Evolutionary conservation across 2,329 filamentous ascomycete species (phyloP), one percentile per base, ranked within the genome.

Genomic region (Colletotrichum trifolii): DNA sequence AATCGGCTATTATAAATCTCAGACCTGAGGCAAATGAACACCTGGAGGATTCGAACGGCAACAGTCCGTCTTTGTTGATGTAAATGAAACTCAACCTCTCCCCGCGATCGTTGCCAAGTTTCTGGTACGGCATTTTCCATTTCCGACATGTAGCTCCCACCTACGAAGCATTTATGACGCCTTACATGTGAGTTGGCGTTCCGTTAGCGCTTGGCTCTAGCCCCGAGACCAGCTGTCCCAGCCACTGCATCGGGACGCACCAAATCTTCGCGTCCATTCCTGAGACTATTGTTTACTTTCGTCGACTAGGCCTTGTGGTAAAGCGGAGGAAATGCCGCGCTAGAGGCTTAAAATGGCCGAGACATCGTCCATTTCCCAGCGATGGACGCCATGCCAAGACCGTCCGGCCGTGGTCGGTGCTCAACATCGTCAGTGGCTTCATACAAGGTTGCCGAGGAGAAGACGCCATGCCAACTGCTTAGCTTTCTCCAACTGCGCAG

Each of bases 381-480:
- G 34, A n/a, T 15, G 10, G 38, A 40, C 52, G 53, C 63, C 58
- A 56, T 53, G 58, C 58, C 58, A 66, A 63, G 63, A 56, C 13
- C 38, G 53, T 34, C 38, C 40, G 34, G 47, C 47, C 47, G 11
- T 25, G 6, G 35, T 52, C 12, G 46, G 35, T 62, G 46, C 11
- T 48, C 47, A 15, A 36, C 52, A 35, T 50, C 63, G 63, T 65
- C 58, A 63, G 63, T 52, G 63, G 63, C 58, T 62, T n/a, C 42
- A 17, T 47, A 12, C 25, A 50, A 53, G 4, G 52, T 40, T 53
- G 12, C 36, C 33, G 25, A n/a, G 33, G 17, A 48, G 9, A 5
- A 25, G 10, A 35, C 25, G 46, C 47, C 25, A 48, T 35, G 46
- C 45, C 35, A 48, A 50, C 38, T 39, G 17, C 43, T 33, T 52